Conservation (phyloP, 208 protist species). For the Crithidia expoeki region DNA sequence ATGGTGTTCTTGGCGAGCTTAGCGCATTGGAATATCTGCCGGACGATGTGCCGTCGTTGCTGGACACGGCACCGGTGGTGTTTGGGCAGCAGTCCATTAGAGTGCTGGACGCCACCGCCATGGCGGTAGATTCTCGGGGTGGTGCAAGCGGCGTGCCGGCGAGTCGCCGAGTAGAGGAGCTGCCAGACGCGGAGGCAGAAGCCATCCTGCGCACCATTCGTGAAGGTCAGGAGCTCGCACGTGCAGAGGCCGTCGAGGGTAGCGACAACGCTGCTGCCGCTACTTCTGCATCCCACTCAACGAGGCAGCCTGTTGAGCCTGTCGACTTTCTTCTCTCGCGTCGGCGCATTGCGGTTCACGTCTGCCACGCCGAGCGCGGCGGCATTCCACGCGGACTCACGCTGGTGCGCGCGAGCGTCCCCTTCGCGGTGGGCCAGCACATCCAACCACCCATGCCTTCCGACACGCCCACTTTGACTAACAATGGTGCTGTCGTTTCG, state of each 20-base stretch:
- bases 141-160: neutral
- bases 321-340: slow-evolving; percentile 43
- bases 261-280: slow-evolving; percentile 6
- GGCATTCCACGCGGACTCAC: slow-evolving; percentile 50
- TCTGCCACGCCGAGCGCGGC: slow-evolving; percentile 53
- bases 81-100: slow-evolving; percentile 18
- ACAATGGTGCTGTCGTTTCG: too few relatives aligned
- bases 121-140: too few relatives aligned
- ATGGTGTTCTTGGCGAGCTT: slow-evolving; percentile 26
- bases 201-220: slow-evolving; percentile 20
- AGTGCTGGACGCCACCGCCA: slow-evolving; percentile 23
- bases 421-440: slow-evolving; percentile 39
- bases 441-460: neutral
- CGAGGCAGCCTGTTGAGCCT: slow-evolving; percentile 11
- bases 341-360: slow-evolving; percentile 31
- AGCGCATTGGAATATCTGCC: slow-evolving; percentile 23
- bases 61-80: slow-evolving; percentile 19
- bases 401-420: slow-evolving; percentile 22
- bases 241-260: neutral
- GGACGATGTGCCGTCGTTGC: slow-evolving; percentile 16
- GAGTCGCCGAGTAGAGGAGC: slow-evolving; percentile 5
- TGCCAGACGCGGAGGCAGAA: slow-evolving; percentile 25
- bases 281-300: neutral
- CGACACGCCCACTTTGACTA: neutral
- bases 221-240: slow-evolving; percentile 13